A percentile compares a stretch with the other conserved stretches of the same genome.
phyloP scores from a whole-genome alignment of 495 filamentous ascomycete genomes.

The Tuber umbilicatum region DNA sequence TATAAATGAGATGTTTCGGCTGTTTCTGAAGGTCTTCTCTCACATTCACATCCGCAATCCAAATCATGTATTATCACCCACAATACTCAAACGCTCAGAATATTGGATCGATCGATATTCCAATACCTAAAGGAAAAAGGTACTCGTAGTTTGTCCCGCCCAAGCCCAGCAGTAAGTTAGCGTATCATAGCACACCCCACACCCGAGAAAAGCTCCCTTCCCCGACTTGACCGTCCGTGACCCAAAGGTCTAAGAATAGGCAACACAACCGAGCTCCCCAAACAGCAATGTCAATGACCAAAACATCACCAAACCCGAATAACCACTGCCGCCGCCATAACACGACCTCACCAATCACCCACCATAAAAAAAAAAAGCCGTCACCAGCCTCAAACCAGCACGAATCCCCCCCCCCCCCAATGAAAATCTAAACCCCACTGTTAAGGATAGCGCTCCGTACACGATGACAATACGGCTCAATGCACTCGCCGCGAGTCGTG shows the following conservation, averaged over 20 bases:
- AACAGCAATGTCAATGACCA: not conserved
- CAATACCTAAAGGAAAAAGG: not conserved
- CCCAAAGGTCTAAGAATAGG: not conserved
- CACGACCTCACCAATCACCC: not conserved
- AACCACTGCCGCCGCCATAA: not conserved
- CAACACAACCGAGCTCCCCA: not conserved
- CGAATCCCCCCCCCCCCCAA: not conserved
- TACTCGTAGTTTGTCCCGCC: not conserved
- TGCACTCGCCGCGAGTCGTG: conserved; percentile 28
- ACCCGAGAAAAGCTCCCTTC: not conserved
- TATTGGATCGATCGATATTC: not conserved
- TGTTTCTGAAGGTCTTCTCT: not conserved
- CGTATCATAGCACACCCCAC: not conserved
- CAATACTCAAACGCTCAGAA: too few species aligned
- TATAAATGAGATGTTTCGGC: not conserved
- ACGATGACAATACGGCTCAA: conserved; percentile 18
- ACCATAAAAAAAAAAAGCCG: conserved; percentile 18
- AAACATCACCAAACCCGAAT: not conserved
- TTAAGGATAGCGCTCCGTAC: too few species aligned
- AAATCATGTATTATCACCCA: conserved; percentile 1
- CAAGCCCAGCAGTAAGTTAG: not conserved
- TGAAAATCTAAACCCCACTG: too few species aligned
- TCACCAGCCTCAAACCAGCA: too few species aligned
- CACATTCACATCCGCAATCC: not conserved
- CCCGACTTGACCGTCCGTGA: not conserved